Percentiles rank a stretch among this genome's conserved stretches.
Conservation (phyloP, 2,329 filamentous ascomycete species). For the Fusarium guadeloupense region DNA sequence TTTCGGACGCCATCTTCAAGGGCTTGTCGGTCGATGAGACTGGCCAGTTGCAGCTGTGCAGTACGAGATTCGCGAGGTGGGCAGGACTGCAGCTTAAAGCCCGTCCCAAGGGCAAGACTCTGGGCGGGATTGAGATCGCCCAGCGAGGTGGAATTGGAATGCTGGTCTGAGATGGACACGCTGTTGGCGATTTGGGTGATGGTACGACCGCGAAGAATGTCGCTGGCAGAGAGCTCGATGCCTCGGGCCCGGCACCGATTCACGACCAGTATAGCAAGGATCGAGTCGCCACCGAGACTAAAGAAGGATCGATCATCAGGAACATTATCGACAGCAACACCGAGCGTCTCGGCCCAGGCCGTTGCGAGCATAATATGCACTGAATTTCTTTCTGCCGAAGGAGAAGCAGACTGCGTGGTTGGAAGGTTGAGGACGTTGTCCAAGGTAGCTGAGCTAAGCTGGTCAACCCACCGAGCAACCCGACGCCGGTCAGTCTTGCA, state of each 20-base stretch:
- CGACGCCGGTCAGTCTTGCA: constrained; percentile 1
- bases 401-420: background rate
- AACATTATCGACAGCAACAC: background rate
- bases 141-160: background rate
- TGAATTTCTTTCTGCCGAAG: background rate
- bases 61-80: background rate
- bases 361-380: background rate
- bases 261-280: background rate
- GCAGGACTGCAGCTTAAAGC: background rate
- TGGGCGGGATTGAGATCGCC: background rate
- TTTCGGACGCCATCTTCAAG: constrained; percentile 1
- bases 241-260: constrained; percentile 1
- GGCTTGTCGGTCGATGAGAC: background rate
- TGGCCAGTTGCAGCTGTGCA: background rate
- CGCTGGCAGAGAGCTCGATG: constrained; percentile 1
- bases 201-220: constrained; percentile 3
- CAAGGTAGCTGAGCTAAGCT: background rate
- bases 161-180: background rate
- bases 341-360: background rate
- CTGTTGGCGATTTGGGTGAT: background rate
- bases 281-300: background rate
- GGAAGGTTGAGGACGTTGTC: background rate
- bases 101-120: constrained; percentile 1
- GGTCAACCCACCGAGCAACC: background rate
- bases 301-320: background rate